Evolutionary conservation across 1,284 basidiomycete genomes (phyloP).

Genomic region (Fereydounia khargensis): DNA sequence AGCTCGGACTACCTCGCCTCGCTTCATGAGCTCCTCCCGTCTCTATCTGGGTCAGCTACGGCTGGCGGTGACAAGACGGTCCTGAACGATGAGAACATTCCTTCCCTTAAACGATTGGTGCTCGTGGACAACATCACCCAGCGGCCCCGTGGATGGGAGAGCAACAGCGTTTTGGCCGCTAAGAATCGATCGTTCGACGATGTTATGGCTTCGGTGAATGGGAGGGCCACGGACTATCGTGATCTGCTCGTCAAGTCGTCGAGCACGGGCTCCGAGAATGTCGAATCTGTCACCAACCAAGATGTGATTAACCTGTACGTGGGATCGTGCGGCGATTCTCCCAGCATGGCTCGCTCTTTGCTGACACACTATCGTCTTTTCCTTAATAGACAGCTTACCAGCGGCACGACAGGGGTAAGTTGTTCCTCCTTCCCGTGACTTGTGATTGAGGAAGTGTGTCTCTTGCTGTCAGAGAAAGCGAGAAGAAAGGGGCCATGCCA

Average conservation of each 20-base stretch:
- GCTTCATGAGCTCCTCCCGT: conserved; percentile 66
- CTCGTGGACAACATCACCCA: conserved; percentile 66
- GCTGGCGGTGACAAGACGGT: conserved; percentile 7
- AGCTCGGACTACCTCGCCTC: conserved; percentile 35
- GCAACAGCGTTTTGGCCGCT: conserved; percentile 28
- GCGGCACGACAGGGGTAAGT: conserved; percentile 1
- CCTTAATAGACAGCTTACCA: not conserved
- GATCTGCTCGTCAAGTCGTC: conserved; percentile 54
- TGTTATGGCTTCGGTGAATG: conserved; percentile 21
- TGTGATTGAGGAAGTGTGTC: too few species aligned
- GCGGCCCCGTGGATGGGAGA: conserved; percentile 36
- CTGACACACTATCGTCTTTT: conserved; percentile 7
- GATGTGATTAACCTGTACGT: conserved; percentile 72
- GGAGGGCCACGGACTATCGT: conserved; percentile 31
- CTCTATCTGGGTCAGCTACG: conserved; percentile 63
- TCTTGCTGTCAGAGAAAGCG: too few species aligned
- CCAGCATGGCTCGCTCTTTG: too few species aligned
- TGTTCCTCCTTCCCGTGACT: too few species aligned
- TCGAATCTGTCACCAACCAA: conserved; percentile 60
- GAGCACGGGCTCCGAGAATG: conserved; percentile 66
- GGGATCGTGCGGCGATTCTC: too few species aligned
- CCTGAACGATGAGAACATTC: conserved; percentile 67
- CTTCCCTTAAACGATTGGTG: conserved; percentile 68
- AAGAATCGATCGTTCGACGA: conserved; percentile 23
- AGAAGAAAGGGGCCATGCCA: too few species aligned